Conservation (phyloP, 2,329 filamentous ascomycete genomes). For the Lachnellula cervina region DNA sequence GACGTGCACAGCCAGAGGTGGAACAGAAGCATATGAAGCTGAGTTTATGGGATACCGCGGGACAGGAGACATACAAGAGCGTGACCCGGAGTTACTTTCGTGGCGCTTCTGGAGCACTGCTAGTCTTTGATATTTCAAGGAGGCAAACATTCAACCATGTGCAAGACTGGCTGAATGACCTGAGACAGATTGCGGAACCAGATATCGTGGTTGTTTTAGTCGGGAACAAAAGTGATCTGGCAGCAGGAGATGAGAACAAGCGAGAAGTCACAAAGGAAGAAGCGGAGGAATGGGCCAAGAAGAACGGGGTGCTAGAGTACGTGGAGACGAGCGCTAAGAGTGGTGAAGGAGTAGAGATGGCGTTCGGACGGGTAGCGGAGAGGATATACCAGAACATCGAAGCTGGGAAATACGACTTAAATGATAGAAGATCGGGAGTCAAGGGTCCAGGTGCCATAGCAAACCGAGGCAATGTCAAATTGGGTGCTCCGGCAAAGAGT, state of each 20-base stretch:
- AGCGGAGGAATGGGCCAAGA: conserved; percentile 81
- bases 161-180: conserved; percentile 88
- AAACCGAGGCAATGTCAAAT: conserved; percentile 40
- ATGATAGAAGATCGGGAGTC: conserved; percentile 86
- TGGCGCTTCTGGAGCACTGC: conserved; percentile 66
- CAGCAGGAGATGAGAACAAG: conserved; percentile 52
- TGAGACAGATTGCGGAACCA: conserved; percentile 91
- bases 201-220: conserved; percentile 93
- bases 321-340: conserved; percentile 96
- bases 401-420: conserved; percentile 83
- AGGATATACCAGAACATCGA: conserved; percentile 97
- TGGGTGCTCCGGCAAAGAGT: conserved; percentile 29
- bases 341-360: conserved; percentile 87
- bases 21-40: conserved; percentile 83
- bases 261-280: conserved; percentile 78
- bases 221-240: conserved; percentile 89
- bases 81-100: conserved; percentile 80
- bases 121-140: conserved; percentile 93
- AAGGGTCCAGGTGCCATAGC: conserved; percentile 61
- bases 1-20: conserved; percentile 30
- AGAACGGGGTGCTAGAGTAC: conserved; percentile 85
- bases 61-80: conserved; percentile 95
- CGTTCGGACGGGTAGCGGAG: conserved; percentile 90
- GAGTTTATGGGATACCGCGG: conserved; percentile 91
- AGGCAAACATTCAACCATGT: conserved; percentile 81